A percentile compares a stretch with the other conserved stretches of the same genome.
phyloP scores from a whole-genome alignment of 2,329 filamentous ascomycete species.

The Dactylonectria macrodidyma region DNA sequence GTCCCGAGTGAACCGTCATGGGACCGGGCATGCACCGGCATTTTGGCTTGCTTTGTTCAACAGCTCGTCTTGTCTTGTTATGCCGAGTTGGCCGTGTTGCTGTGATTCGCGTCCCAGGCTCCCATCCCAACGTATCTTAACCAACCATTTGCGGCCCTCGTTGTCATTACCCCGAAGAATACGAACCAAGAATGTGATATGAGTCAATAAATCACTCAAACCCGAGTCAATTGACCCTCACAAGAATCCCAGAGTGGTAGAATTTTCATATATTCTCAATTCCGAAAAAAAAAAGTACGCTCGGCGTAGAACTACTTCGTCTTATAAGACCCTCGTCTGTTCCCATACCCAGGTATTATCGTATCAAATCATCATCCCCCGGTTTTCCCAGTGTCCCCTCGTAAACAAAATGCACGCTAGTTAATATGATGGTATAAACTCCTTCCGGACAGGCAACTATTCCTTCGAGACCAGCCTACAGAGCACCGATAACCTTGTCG shows the following conservation, averaged over 20 bases:
- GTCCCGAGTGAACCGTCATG: slow-evolving; percentile 12
- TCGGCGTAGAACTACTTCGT: slow-evolving; percentile 41
- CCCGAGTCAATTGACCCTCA: not conserved
- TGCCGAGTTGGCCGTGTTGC: slow-evolving; percentile 1
- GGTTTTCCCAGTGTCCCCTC: slow-evolving; percentile 26
- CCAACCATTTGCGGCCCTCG: not conserved
- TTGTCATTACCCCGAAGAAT: not conserved
- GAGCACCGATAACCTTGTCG: slow-evolving; percentile 48
- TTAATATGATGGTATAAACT: slow-evolving; percentile 43
- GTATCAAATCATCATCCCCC: slow-evolving; percentile 34
- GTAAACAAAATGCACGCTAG: slow-evolving; percentile 46
- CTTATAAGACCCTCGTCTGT: slow-evolving; percentile 42
- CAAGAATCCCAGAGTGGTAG: not conserved
- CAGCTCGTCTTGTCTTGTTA: not conserved
- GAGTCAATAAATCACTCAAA: not conserved
- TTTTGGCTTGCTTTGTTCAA: not conserved
- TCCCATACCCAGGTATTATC: slow-evolving; percentile 41
- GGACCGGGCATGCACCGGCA: slow-evolving; percentile 22
- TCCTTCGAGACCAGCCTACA: slow-evolving; percentile 40
- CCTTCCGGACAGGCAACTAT: slow-evolving; percentile 23
- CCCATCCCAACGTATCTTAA: not conserved
- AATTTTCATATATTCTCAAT: slow-evolving; percentile 36
- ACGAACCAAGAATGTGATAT: not conserved
- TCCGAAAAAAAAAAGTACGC: slow-evolving; percentile 42
- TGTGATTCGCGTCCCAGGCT: not conserved